These are phyloP conservation scores for Starmera caribaea DNA, from an alignment of 805 yeast genomes.

Conservation along the genomic window DNA sequence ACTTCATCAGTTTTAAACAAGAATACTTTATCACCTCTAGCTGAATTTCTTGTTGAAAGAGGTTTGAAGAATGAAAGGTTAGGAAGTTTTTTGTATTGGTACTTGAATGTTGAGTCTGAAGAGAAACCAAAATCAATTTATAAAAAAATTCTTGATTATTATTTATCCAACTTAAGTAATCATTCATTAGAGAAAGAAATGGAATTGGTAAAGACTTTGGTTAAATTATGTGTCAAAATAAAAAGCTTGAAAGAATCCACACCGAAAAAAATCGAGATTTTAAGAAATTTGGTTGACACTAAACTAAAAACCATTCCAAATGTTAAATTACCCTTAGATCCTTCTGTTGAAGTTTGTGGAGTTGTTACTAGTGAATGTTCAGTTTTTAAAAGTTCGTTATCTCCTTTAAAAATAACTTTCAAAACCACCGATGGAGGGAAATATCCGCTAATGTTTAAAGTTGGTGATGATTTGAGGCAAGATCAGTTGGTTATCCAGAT, in stretches of 20 bases:
- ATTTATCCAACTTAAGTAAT: slow-evolving; percentile 24
- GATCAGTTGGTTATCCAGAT: slow-evolving; percentile 96
- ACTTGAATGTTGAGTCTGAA: slow-evolving; percentile 76
- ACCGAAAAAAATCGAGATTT: slow-evolving; percentile 59
- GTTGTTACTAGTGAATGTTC: slow-evolving; percentile 69
- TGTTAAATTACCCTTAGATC: slow-evolving; percentile 75
- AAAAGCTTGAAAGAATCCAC: slow-evolving; percentile 68
- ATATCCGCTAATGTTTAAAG: slow-evolving; percentile 85
- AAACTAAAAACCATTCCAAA: slow-evolving; percentile 40
- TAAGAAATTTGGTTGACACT: slow-evolving; percentile 36
- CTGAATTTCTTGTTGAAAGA: slow-evolving; percentile 65
- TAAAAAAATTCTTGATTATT: slow-evolving; percentile 37
- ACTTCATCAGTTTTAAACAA: slow-evolving; percentile 11
- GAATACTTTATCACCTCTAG: slow-evolving; percentile 47
- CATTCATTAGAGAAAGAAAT: slow-evolving; percentile 46
- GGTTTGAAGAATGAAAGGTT: slow-evolving; percentile 55
- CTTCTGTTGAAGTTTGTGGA: slow-evolving; percentile 64
- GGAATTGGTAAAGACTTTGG: slow-evolving; percentile 55
- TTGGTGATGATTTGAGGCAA: slow-evolving; percentile 91
- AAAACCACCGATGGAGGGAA: slow-evolving; percentile 40
- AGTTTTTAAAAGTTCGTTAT: slow-evolving; percentile 85
- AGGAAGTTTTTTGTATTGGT: slow-evolving; percentile 88
- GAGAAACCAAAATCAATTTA: slow-evolving; percentile 43
- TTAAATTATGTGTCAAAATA: slow-evolving; percentile 53
- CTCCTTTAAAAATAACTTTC: slow-evolving; percentile 80